A percentile compares a stretch with the other conserved stretches of the same genome.
Conservation (phyloP, 2,329 filamentous ascomycete genomes). For the Waltergamsia citrina region DNA sequence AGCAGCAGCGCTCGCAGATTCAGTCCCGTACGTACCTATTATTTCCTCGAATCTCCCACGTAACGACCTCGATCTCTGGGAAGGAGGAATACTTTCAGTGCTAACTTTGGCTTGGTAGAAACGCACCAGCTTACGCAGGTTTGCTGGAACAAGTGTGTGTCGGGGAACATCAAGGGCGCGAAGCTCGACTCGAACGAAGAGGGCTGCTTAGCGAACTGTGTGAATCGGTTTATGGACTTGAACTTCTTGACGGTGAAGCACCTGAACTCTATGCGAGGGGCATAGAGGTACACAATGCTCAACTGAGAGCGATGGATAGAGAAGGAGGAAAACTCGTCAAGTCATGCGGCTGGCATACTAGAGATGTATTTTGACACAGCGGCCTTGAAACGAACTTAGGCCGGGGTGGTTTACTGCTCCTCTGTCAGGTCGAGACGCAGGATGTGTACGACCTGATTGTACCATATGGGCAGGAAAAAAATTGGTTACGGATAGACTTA, state of each 20-base stretch:
- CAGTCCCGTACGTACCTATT: constrained; percentile 42
- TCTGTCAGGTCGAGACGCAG: no score
- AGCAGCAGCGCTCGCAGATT: constrained; percentile 71
- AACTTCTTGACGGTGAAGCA: constrained; percentile 80
- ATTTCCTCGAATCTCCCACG: constrained; percentile 7
- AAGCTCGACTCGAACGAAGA: constrained; percentile 72
- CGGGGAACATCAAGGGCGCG: constrained; percentile 58
- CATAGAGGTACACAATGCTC: constrained; percentile 1
- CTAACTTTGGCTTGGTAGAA: constrained; percentile 22
- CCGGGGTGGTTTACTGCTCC: no score
- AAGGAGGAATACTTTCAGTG: background rate
- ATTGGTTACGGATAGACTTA: no score
- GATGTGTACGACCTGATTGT: no score
- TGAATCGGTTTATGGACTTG: constrained; percentile 86
- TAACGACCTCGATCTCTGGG: background rate
- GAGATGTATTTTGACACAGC: no score
- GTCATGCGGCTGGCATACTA: no score
- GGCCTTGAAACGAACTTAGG: no score
- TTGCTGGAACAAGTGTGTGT: constrained; percentile 94
- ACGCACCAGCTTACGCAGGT: constrained; percentile 54
- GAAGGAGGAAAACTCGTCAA: background rate
- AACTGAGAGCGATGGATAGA: background rate
- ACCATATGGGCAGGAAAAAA: no score
- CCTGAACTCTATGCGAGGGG: constrained; percentile 51
- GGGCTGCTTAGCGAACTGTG: constrained; percentile 81